phyloP scores from a whole-genome alignment of 2,329 filamentous ascomycete genomes.

The Pleurostoma richardsiae region DNA sequence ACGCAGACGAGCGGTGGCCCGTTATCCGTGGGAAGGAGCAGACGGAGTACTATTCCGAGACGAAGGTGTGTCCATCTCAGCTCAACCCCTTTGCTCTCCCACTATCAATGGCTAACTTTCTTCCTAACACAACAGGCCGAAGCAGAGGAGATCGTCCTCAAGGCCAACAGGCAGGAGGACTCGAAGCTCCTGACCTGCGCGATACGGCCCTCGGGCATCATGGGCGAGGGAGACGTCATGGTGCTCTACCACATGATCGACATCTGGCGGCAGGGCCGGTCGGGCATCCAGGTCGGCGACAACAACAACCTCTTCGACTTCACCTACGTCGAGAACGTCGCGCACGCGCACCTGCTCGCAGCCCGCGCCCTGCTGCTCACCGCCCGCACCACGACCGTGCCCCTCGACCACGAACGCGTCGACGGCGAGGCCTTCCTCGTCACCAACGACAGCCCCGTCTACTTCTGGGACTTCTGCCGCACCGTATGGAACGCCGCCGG shows the following conservation, averaged over 20 bases:
- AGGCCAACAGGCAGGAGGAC: conserved; percentile 60
- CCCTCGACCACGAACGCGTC: conserved; percentile 67
- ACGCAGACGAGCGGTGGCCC: conserved; percentile 81
- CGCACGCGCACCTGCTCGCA: conserved; percentile 79
- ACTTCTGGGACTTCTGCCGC: conserved; percentile 86
- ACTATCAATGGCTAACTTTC: neutral
- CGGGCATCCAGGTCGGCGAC: conserved; percentile 74
- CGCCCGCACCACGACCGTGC: conserved; percentile 47
- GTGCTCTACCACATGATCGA: conserved; percentile 68
- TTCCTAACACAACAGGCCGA: conserved; percentile 45
- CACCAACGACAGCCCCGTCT: conserved; percentile 82
- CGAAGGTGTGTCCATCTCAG: conserved; percentile 57
- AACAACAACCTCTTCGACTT: conserved; percentile 61
- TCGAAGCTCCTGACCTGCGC: conserved; percentile 68
- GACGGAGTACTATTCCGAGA: conserved; percentile 82
- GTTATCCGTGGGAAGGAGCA: conserved; percentile 67
- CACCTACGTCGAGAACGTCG: conserved; percentile 59
- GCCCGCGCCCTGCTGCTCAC: conserved; percentile 65
- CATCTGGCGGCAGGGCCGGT: conserved; percentile 62
- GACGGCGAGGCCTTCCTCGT: conserved; percentile 88
- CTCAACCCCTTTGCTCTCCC: neutral
- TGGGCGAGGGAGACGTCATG: conserved; percentile 83
- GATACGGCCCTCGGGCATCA: conserved; percentile 82
- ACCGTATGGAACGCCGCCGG: conserved; percentile 68
- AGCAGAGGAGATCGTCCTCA: conserved; percentile 76